Evolutionary conservation across 495 filamentous ascomycete species (phyloP).

Genomic region (Trichoderma virens): DNA sequence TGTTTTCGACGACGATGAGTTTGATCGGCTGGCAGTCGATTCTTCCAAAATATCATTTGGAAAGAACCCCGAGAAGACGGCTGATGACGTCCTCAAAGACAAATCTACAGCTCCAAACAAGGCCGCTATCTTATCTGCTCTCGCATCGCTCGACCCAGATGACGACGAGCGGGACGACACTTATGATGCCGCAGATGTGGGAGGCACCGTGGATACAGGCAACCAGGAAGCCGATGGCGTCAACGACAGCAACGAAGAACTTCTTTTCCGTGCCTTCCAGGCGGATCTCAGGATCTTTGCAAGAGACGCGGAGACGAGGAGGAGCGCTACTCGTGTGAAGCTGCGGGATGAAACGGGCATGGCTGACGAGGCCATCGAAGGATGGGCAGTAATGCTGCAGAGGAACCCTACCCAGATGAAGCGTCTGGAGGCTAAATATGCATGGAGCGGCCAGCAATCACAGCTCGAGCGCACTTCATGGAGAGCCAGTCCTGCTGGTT

Average conservation of each 20-base stretch:
- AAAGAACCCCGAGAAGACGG: slow-evolving; percentile 54
- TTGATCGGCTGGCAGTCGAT: slow-evolving; percentile 61
- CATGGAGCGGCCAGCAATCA: slow-evolving; percentile 52
- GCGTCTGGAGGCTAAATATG: slow-evolving; percentile 58
- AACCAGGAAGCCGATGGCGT: slow-evolving; percentile 31
- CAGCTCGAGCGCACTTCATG: slow-evolving; percentile 58
- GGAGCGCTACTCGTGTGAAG: slow-evolving; percentile 49
- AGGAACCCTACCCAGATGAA: slow-evolving; percentile 60
- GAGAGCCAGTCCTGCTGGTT: slow-evolving; percentile 37
- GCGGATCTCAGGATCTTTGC: slow-evolving; percentile 54
- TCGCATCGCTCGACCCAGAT: slow-evolving; percentile 85
- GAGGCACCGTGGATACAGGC: slow-evolving; percentile 65
- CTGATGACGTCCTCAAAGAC: slow-evolving; percentile 49
- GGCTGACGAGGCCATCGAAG: slow-evolving; percentile 92
- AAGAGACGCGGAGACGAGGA: slow-evolving; percentile 59
- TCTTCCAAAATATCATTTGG: slow-evolving; percentile 66
- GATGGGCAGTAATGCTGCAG: slow-evolving; percentile 79
- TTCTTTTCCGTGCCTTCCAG: slow-evolving; percentile 62
- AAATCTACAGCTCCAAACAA: slow-evolving; percentile 57
- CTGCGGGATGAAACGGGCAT: slow-evolving; percentile 72
- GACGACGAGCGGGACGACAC: slow-evolving; percentile 98
- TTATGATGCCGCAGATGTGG: slow-evolving; percentile 86
- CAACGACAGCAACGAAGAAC: slow-evolving; percentile 40
- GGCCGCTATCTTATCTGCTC: slow-evolving; percentile 81
- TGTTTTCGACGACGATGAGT: slow-evolving; percentile 70